Conservation (phyloP, 2,329 filamentous ascomycete genomes). For the Colletotrichum cordylinicola region DNA sequence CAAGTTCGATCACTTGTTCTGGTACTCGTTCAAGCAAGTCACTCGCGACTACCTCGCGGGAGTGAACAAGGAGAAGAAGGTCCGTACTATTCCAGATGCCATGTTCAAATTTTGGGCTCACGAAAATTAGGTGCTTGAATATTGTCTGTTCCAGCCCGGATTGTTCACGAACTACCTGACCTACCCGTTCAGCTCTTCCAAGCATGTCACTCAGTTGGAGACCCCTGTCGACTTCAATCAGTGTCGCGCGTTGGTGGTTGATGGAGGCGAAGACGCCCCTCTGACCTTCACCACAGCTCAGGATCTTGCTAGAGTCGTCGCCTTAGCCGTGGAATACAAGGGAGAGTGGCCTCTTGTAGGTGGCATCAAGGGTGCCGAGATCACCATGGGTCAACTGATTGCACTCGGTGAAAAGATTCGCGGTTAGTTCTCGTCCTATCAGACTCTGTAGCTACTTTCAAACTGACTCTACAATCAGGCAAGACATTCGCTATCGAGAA, state of each 20-base stretch:
- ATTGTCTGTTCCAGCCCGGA: conserved; percentile 61
- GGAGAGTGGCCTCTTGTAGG: conserved; percentile 47
- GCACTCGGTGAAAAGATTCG: conserved; percentile 44
- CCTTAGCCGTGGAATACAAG: conserved; percentile 46
- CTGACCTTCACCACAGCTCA: conserved; percentile 49
- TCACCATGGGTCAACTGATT: conserved; percentile 42
- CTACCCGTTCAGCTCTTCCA: conserved; percentile 51
- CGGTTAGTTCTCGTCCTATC: conserved; percentile 30
- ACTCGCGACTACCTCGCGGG: conserved; percentile 55
- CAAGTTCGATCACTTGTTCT: conserved; percentile 43
- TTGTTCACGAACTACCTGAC: conserved; percentile 62
- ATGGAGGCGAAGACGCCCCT: conserved; percentile 44
- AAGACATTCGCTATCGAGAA: conserved; percentile 39
- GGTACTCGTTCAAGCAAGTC: conserved; percentile 56
- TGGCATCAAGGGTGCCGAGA: conserved; percentile 43
- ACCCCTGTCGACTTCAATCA: conserved; percentile 43
- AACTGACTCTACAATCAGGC: neutral
- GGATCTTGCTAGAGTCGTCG: conserved; percentile 47
- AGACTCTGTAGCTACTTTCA: neutral
- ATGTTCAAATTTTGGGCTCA: accelerated
- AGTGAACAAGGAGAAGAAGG: conserved; percentile 53
- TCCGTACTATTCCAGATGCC: conserved; percentile 17
- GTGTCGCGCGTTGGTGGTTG: conserved; percentile 45
- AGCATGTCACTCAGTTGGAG: conserved; percentile 46
- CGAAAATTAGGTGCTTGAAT: conserved; percentile 53